A percentile compares a stretch with the other conserved stretches of the same genome.
Evolutionary conservation across 306 rosid genomes (phyloP).

Genomic region (Quercus mongolica): DNA sequence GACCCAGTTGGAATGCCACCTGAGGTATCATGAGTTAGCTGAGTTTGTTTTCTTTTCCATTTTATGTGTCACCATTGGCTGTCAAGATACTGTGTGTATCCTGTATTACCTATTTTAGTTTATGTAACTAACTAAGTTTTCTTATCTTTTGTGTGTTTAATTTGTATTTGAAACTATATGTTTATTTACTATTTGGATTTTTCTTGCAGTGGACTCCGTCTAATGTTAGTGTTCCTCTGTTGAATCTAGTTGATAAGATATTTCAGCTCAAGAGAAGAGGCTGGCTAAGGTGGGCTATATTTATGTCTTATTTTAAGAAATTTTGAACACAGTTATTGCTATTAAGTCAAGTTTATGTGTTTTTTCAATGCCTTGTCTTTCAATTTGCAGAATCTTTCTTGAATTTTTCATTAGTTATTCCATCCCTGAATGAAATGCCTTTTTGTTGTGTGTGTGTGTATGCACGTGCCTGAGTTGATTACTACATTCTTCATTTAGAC

Average conservation of each 20-base stretch:
- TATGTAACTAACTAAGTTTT: not conserved
- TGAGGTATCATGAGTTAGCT: conserved; percentile 55
- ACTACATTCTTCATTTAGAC: not conserved
- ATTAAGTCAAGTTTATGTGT: conserved; percentile 1
- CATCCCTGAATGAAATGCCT: not conserved
- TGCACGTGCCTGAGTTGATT: not conserved
- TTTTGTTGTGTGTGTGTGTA: not conserved
- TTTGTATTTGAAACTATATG: not conserved
- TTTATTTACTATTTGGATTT: conserved; percentile 13
- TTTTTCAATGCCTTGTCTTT: not conserved
- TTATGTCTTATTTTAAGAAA: conserved; percentile 15
- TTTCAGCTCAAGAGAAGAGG: conserved; percentile 99
- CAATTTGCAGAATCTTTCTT: conserved; percentile 2
- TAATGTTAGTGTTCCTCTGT: conserved; percentile 85
- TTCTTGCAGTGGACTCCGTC: conserved; percentile 96
- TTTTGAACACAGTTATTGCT: conserved; percentile 6
- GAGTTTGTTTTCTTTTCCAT: conserved; percentile 26
- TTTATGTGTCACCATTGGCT: conserved; percentile 15
- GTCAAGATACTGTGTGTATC: conserved; percentile 24
- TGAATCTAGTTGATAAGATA: conserved; percentile 93
- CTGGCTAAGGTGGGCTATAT: conserved; percentile 79
- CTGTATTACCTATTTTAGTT: not conserved
- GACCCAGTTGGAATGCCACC: conserved; percentile 90
- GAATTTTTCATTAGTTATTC: not conserved
- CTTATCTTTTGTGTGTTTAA: not conserved